phyloP scores from a whole-genome alignment of 2,329 filamentous ascomycete genomes.

The Colletotrichum navitas region DNA sequence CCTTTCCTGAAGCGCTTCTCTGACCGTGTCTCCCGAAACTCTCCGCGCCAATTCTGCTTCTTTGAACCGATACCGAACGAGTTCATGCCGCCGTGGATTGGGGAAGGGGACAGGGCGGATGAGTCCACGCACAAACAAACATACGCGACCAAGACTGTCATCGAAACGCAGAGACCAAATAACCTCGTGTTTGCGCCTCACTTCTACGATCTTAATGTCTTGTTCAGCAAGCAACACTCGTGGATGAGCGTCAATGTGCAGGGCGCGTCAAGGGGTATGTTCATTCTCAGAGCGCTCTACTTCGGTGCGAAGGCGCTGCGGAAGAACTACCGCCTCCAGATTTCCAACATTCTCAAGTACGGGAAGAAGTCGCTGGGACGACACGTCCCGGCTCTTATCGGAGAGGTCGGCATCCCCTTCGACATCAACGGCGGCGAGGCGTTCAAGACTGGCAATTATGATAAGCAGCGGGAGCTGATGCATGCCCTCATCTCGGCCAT shows the following conservation, averaged over 20 bases:
- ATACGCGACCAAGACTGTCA: conserved; percentile 48
- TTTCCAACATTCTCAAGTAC: conserved; percentile 52
- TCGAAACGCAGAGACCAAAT: conserved; percentile 46
- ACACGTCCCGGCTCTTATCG: conserved; percentile 53
- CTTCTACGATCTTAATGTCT: conserved; percentile 58
- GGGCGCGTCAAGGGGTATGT: conserved; percentile 55
- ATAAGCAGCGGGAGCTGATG: conserved; percentile 55
- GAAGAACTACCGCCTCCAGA: conserved; percentile 55
- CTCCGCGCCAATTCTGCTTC: conserved; percentile 51
- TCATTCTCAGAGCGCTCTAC: conserved; percentile 56
- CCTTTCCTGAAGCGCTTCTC: conserved; percentile 55
- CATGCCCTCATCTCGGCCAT: conserved; percentile 55
- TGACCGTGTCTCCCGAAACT: conserved; percentile 50
- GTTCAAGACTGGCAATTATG: conserved; percentile 54
- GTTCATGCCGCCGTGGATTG: conserved; percentile 55
- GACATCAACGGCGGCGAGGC: conserved; percentile 55
- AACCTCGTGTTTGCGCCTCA: conserved; percentile 58
- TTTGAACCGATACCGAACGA: conserved; percentile 58
- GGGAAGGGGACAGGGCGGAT: conserved; percentile 26
- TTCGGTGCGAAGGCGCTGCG: conserved; percentile 54
- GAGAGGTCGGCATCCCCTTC: conserved; percentile 57
- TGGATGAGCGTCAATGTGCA: conserved; percentile 58
- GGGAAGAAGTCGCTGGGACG: conserved; percentile 50
- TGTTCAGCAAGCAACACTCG: conserved; percentile 53
- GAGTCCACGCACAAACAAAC: conserved; percentile 34